Conservation (phyloP, 192 early-diverging fungal species). For the Linnemannia hyalina region DNA sequence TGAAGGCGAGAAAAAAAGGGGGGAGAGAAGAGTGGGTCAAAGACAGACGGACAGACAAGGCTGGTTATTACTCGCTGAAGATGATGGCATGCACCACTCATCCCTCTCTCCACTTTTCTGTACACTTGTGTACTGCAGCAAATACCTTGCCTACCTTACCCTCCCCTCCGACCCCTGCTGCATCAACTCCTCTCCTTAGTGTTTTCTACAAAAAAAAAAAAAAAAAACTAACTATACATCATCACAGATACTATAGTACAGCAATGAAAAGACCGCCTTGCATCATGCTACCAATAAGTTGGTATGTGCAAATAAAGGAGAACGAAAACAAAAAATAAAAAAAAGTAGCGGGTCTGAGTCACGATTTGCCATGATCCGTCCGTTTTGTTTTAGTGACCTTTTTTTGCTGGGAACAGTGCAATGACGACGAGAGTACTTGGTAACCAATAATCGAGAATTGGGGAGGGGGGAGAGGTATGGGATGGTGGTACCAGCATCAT, state of each 20-base stretch:
- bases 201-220: not conserved
- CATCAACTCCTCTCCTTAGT: not conserved
- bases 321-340: not conserved
- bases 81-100: not conserved
- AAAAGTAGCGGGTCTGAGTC: not conserved
- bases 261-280: not conserved
- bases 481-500: not conserved
- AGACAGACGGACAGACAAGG: not conserved
- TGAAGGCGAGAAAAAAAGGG: not conserved
- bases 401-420: not conserved
- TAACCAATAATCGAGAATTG: not conserved
- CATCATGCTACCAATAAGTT: not conserved
- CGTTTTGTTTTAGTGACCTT: not conserved
- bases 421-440: not conserved
- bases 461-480: not conserved
- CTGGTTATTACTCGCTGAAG: not conserved
- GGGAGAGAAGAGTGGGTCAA: not conserved
- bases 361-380: conserved; percentile 9
- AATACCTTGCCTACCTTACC: not conserved
- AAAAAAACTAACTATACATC: not conserved
- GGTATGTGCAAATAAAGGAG: conserved; percentile 3
- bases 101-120: not conserved
- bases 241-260: not conserved
- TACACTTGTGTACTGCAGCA: not conserved
- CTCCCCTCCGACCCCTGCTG: not conserved